Percentiles rank a stretch among this genome's conserved stretches.
phyloP scores from a whole-genome alignment of 768 basidiomycete genomes.

The Kwoniella sp. region DNA sequence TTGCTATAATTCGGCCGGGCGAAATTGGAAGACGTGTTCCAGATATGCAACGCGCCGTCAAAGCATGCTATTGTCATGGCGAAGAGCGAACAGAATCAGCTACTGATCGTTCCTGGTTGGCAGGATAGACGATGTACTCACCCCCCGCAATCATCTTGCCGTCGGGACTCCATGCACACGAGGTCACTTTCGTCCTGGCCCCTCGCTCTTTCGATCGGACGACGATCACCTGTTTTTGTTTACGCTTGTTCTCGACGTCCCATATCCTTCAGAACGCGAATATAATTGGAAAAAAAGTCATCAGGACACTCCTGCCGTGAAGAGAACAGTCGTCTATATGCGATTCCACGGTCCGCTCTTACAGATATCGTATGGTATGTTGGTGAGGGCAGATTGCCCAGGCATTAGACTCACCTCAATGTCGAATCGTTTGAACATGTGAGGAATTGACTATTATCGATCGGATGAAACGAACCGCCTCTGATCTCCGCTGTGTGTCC shows the following conservation, averaged over 20 bases:
- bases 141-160: slow-evolving; percentile 88
- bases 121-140: slow-evolving; percentile 56
- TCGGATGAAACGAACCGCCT: slow-evolving; percentile 90
- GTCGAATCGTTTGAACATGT: slow-evolving; percentile 96
- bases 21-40: slow-evolving; percentile 90
- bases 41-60: slow-evolving; percentile 91
- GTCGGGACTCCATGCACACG: slow-evolving; percentile 85
- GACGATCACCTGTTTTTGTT: slow-evolving; percentile 93
- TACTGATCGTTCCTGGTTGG: neutral
- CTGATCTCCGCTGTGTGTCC: slow-evolving; percentile 93
- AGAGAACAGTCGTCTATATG: too few species aligned
- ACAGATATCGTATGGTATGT: too few species aligned
- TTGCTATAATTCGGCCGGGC: slow-evolving; percentile 83
- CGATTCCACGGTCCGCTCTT: too few species aligned
- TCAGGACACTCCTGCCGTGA: too few species aligned
- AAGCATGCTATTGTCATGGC: slow-evolving; percentile 66
- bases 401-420: slow-evolving; percentile 66
- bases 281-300: too few species aligned
- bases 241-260: slow-evolving; percentile 88
- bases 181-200: slow-evolving; percentile 84
- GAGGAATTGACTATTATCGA: slow-evolving; percentile 78
- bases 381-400: too few species aligned
- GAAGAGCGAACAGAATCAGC: neutral
- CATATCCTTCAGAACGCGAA: slow-evolving; percentile 88
- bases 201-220: slow-evolving; percentile 96